These are phyloP conservation scores for Candida fluviatilis DNA, from an alignment of 805 yeast genomes.

Conservation along the genomic window DNA sequence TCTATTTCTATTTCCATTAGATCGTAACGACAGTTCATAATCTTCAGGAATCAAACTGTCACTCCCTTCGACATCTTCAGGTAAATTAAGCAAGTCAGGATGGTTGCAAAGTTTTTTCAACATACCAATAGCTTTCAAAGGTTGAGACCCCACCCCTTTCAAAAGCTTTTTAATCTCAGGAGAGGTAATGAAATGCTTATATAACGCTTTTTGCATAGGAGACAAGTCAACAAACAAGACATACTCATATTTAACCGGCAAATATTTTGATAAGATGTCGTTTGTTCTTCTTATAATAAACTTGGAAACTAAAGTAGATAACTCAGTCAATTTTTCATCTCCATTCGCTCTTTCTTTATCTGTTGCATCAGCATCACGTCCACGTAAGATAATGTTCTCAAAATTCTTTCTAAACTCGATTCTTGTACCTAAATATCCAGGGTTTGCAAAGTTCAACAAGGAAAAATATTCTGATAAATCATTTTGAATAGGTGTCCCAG, in stretches of 20 bases:
- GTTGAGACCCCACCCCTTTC: conserved; percentile 72
- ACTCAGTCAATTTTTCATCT: conserved; percentile 60
- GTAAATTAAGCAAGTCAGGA: conserved; percentile 77
- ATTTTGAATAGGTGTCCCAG: conserved; percentile 97
- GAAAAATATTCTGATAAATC: conserved; percentile 94
- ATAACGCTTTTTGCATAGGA: conserved; percentile 69
- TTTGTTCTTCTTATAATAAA: conserved; percentile 94
- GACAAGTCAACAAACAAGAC: conserved; percentile 88
- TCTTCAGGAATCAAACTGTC: conserved; percentile 69
- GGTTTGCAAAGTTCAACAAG: conserved; percentile 85
- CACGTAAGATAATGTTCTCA: conserved; percentile 73
- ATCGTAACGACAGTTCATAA: conserved; percentile 44
- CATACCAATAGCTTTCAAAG: conserved; percentile 83
- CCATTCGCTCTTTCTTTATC: conserved; percentile 73
- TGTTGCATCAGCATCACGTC: conserved; percentile 86
- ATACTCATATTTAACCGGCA: conserved; percentile 95
- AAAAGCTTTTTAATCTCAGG: conserved; percentile 68
- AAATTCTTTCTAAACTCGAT: conserved; percentile 79
- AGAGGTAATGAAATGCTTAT: conserved; percentile 70
- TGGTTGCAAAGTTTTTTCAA: conserved; percentile 91
- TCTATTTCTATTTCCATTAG: conserved; percentile 48
- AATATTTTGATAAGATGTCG: conserved; percentile 87
- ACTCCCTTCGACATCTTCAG: conserved; percentile 73
- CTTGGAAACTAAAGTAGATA: conserved; percentile 74
- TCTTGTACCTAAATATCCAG: conserved; percentile 85